phyloP scores from a whole-genome alignment of 257 asterid species.

The Linderniella brevidens region DNA sequence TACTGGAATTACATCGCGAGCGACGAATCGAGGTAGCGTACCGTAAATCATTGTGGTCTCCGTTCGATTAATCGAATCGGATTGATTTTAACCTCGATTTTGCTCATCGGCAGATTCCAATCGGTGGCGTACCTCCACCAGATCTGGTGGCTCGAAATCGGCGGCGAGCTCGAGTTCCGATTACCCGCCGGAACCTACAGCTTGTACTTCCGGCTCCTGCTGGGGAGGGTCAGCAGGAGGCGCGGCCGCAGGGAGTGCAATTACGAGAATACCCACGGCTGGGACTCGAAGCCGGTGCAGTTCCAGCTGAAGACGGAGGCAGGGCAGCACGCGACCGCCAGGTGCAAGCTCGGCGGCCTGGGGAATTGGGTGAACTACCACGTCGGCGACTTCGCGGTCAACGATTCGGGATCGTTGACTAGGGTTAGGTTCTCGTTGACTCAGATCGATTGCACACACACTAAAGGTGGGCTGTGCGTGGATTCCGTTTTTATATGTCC shows the following conservation, averaged over 20 bases:
- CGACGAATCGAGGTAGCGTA: constrained; percentile 76
- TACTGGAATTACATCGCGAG: constrained; percentile 79
- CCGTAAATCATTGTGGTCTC: too few relatives aligned
- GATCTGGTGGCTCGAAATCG: constrained; percentile 91
- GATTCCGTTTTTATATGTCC: constrained; percentile 74
- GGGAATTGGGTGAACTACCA: constrained; percentile 68
- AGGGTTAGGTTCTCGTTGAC: constrained; percentile 77
- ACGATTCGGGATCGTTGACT: constrained; percentile 16
- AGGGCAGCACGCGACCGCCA: constrained; percentile 63
- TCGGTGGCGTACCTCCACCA: constrained; percentile 91
- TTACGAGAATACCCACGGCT: constrained; percentile 71
- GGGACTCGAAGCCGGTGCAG: constrained; percentile 72
- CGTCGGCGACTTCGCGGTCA: constrained; percentile 59
- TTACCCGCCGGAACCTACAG: constrained; percentile 71
- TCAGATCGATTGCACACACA: constrained; percentile 88
- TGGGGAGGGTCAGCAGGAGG: constrained; percentile 47
- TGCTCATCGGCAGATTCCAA: constrained; percentile 23
- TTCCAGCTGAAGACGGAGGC: constrained; percentile 67
- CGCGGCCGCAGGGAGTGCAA: constrained; percentile 56
- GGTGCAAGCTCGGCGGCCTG: constrained; percentile 55
- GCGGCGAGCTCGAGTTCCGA: constrained; percentile 81
- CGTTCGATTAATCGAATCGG: constrained; percentile 9
- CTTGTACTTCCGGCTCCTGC: constrained; percentile 58
- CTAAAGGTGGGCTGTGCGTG: constrained; percentile 83
- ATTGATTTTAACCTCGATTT: not conserved